These are phyloP conservation scores for Prunus padus DNA, from an alignment of 306 rosid species.

Conservation along the genomic window DNA sequence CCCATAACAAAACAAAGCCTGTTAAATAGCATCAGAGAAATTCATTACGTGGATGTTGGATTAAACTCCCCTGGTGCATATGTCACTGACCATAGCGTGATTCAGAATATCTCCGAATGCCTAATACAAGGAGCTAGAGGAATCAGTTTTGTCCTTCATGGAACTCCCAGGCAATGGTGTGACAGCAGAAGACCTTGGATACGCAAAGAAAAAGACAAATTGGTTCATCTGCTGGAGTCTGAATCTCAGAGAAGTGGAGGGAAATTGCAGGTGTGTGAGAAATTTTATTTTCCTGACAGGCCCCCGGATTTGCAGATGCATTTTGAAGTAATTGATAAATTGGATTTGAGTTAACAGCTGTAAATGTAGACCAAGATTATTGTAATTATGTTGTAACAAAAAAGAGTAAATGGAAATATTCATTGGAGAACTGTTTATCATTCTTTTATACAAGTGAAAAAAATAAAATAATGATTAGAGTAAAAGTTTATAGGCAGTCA, in stretches of 20 bases:
- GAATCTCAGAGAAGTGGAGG: conserved; percentile 47
- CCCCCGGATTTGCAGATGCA: conserved; percentile 76
- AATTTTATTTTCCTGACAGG: conserved; percentile 58
- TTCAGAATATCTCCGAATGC: conserved; percentile 50
- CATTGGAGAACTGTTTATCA: too few relatives aligned
- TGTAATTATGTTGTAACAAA: background rate
- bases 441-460: too few relatives aligned
- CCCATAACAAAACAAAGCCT: conserved; percentile 52
- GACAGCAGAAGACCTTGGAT: conserved; percentile 68
- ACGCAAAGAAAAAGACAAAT: conserved; percentile 51
- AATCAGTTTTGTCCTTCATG: conserved; percentile 70
- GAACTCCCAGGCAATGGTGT: conserved; percentile 87
- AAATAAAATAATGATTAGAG: too few relatives aligned
- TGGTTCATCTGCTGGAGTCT: conserved; percentile 54
- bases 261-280: conserved; percentile 44
- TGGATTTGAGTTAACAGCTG: conserved; percentile 45
- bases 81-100: conserved; percentile 44
- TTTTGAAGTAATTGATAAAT: conserved; percentile 68
- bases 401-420: too few relatives aligned
- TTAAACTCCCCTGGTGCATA: conserved; percentile 72
- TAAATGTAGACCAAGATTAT: background rate
- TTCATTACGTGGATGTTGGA: conserved; percentile 90
- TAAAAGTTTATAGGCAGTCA: too few relatives aligned
- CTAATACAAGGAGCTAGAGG: conserved; percentile 37
- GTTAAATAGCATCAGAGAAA: conserved; percentile 58